A percentile compares a stretch with the other conserved stretches of the same genome.
These are phyloP conservation scores for Boletus rex-veris DNA, from an alignment of 768 basidiomycete genomes.

Conservation along the genomic window DNA sequence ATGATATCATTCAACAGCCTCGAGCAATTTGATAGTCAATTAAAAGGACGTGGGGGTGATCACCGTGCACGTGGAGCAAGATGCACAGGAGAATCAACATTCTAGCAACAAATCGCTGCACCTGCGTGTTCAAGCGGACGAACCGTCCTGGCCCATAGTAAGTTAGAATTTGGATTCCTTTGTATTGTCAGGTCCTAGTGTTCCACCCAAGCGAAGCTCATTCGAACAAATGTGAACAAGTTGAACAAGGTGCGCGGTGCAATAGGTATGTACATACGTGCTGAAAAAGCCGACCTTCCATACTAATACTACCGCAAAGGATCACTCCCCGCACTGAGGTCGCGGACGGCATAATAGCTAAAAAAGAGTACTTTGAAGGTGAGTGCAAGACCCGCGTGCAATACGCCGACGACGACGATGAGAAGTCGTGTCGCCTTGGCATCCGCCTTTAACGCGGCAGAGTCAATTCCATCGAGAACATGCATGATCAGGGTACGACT, in stretches of 20 bases:
- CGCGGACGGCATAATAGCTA: slow-evolving; percentile 47
- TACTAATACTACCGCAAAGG: slow-evolving; percentile 16
- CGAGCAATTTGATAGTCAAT: too few relatives aligned
- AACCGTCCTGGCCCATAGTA: too few relatives aligned
- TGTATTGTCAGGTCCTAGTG: too few relatives aligned
- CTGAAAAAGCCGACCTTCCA: not conserved
- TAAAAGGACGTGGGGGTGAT: too few relatives aligned
- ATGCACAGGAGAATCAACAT: too few relatives aligned
- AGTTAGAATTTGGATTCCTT: too few relatives aligned
- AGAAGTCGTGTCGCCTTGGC: slow-evolving; percentile 82
- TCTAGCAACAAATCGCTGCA: too few relatives aligned
- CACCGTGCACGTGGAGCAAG: too few relatives aligned
- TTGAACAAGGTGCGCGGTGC: too few relatives aligned
- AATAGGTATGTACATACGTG: not conserved
- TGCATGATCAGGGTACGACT: slow-evolving; percentile 27
- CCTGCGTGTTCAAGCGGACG: too few relatives aligned
- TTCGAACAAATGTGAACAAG: not conserved
- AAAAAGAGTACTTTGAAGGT: slow-evolving; percentile 77
- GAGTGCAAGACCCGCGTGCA: slow-evolving; percentile 80
- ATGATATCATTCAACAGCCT: too few relatives aligned
- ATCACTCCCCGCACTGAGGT: slow-evolving; percentile 32
- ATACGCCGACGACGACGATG: slow-evolving; percentile 65
- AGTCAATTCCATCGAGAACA: not conserved
- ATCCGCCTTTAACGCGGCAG: slow-evolving; percentile 56
- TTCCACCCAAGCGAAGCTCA: too few relatives aligned